Evolutionary conservation across 2,329 filamentous ascomycete genomes (phyloP).

Genomic region (Aspergillus ochraceoroseus): DNA sequence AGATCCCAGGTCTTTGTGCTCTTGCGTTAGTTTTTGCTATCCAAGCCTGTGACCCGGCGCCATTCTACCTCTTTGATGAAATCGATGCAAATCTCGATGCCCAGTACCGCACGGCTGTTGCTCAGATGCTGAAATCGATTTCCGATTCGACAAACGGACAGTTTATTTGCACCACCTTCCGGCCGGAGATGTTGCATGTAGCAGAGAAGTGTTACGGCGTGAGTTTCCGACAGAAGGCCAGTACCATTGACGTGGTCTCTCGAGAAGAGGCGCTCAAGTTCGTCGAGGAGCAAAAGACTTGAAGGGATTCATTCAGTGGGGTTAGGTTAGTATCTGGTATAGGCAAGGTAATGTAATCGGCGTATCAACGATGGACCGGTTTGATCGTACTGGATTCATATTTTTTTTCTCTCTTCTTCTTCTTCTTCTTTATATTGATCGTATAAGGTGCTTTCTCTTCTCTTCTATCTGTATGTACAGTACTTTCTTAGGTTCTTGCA

Average conservation of each 20-base stretch:
- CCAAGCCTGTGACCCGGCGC: slow-evolving; percentile 92
- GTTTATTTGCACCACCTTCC: slow-evolving; percentile 98
- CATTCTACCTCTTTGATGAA: slow-evolving; percentile 98
- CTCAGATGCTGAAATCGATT: slow-evolving; percentile 76
- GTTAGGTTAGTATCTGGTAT: slow-evolving; percentile 14
- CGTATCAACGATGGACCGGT: slow-evolving; percentile 3
- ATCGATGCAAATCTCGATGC: slow-evolving; percentile 98
- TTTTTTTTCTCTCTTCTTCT: slow-evolving; percentile 11
- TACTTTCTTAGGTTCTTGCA: slow-evolving; percentile 11
- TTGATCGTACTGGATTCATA: slow-evolving; percentile 16
- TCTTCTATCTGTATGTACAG: slow-evolving; percentile 9
- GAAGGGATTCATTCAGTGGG: slow-evolving; percentile 12
- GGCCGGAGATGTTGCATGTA: slow-evolving; percentile 90
- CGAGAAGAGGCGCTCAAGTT: slow-evolving; percentile 86
- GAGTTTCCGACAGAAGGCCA: slow-evolving; percentile 85
- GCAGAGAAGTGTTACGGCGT: slow-evolving; percentile 98
- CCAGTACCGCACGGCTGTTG: slow-evolving; percentile 94
- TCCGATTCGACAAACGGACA: slow-evolving; percentile 60
- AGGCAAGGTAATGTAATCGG: slow-evolving; percentile 15
- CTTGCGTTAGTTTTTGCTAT: slow-evolving; percentile 99
- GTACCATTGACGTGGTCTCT: slow-evolving; percentile 83
- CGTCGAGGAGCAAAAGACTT: slow-evolving; percentile 73
- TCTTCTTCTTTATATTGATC: slow-evolving; percentile 6
- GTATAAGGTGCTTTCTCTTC: slow-evolving; percentile 1
- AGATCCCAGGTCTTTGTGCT: slow-evolving; percentile 70